Percentiles rank a stretch among this genome's conserved stretches.
phyloP scores from a whole-genome alignment of 2,329 filamentous ascomycete species.

The Cucurbitaria berberidis region DNA sequence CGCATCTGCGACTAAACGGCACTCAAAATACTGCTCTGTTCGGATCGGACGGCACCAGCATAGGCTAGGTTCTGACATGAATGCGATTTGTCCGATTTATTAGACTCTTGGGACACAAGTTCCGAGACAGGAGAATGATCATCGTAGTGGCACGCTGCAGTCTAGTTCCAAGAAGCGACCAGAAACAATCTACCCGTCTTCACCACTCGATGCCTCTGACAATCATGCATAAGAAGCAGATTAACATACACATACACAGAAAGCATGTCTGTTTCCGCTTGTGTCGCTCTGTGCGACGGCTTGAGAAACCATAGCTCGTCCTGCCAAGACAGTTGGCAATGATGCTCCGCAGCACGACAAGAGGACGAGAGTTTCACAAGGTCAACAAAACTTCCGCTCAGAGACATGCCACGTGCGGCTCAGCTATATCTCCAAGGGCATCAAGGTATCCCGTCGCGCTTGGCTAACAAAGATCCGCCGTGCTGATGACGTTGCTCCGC shows the following conservation, averaged over 20 bases:
- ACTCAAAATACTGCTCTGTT: background rate
- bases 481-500: slow-evolving; percentile 12
- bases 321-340: slow-evolving; percentile 9
- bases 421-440: background rate
- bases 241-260: too few species aligned
- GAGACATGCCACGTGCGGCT: background rate
- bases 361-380: background rate
- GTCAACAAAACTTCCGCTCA: background rate
- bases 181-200: too few species aligned
- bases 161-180: too few species aligned
- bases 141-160: too few species aligned
- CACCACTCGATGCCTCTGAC: background rate
- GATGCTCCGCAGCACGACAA: background rate
- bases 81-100: background rate
- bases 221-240: too few species aligned
- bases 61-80: background rate
- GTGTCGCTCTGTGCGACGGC: too few species aligned
- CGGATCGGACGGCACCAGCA: too few species aligned
- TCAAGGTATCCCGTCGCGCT: background rate
- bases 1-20: background rate
- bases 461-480: background rate
- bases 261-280: too few species aligned
- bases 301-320: too few species aligned
- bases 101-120: background rate
- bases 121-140: too few species aligned